Evolutionary conservation across 495 filamentous ascomycete species (phyloP), one percentile per base, ranked within the genome.

Genomic region (Rhypophila decipiens): DNA sequence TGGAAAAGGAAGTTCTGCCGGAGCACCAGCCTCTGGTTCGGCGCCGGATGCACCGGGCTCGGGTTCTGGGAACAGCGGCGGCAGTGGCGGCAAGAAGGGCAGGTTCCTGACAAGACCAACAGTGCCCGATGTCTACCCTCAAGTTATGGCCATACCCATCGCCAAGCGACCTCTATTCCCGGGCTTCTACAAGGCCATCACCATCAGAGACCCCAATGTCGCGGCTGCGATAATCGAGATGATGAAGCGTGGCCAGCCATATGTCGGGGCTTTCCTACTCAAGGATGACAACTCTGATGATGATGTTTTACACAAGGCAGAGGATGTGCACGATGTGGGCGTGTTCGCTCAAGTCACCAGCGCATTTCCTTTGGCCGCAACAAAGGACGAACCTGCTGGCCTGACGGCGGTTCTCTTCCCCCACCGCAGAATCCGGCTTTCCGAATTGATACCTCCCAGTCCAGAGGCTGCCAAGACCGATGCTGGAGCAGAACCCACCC

Each of bases 141-240:
- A 97, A 60, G 90, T 99, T 40, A 90, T 99, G 85, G 94, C 94
- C 1, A 91, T 99, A 46, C 93, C 94, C n/a, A 96, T 99, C 55
- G 85, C 87, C 4, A 90, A 93, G 68, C 79, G 94, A 39, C 94
- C 93, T 20, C 69, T 99, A 2, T 99, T 96, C 67, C 94, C 94
- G 0, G 94, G 94, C 0, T 99, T 96, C 69, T 99, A 99, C 70
- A 99, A 99, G 64, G 90, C 94, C 2, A 87, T 99, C 49, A 97
- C 93, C 4, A 90, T 99, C 44, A 84, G 85, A 51, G 88, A 99
- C 61, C 86, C 83, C 4, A 85, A 88, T 53, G 94, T 99, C 19
- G 82, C 87, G 24, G 75, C 79, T 29, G 94, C 94, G 12, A 94
- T 99, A 49, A 81, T 88, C 52, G 94, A 99, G 52, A 93, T 95